A percentile compares a stretch with the other conserved stretches of the same genome.
Conservation (phyloP, 108 stramenopile species). For the Skeletonema costatum region DNA sequence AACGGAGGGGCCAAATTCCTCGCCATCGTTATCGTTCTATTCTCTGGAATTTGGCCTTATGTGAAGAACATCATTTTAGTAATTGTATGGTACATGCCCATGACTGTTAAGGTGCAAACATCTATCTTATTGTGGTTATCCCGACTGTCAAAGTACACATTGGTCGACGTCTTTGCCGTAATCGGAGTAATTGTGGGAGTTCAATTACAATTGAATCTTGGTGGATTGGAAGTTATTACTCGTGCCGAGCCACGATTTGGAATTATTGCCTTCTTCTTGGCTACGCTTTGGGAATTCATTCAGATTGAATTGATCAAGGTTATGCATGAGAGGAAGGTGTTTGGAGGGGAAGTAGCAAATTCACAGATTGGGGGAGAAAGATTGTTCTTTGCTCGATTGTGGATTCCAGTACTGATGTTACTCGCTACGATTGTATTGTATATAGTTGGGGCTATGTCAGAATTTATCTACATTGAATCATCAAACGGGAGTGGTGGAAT, state of each 20-base stretch:
- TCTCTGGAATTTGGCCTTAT: conserved; percentile 57
- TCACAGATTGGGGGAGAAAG: conserved; percentile 1
- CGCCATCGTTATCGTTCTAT: conserved; percentile 42
- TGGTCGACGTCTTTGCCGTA: conserved; percentile 53
- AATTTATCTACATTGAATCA: conserved; percentile 41
- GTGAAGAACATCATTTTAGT: conserved; percentile 45
- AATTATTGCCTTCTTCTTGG: conserved; percentile 48
- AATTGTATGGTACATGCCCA: conserved; percentile 46
- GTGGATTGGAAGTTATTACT: conserved; percentile 35
- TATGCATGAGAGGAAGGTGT: conserved; percentile 32
- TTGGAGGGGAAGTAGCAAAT: not conserved
- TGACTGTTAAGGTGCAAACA: conserved; percentile 17
- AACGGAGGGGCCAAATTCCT: conserved; percentile 50
- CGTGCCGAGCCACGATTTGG: conserved; percentile 46
- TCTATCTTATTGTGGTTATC: conserved; percentile 41
- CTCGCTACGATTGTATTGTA: conserved; percentile 18
- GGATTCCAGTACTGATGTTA: conserved; percentile 17
- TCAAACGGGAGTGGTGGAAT: conserved; percentile 11
- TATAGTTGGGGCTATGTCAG: conserved; percentile 28
- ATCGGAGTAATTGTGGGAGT: conserved; percentile 45
- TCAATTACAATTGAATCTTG: conserved; percentile 47
- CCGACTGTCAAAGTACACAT: conserved; percentile 51
- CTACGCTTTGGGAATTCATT: conserved; percentile 49
- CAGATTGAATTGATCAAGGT: conserved; percentile 47
- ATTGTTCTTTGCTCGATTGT: conserved; percentile 13